Percentiles rank a stretch among this genome's conserved stretches.
Conservation (phyloP, 1,284 basidiomycete species). For the Amylostereum areolatum region DNA sequence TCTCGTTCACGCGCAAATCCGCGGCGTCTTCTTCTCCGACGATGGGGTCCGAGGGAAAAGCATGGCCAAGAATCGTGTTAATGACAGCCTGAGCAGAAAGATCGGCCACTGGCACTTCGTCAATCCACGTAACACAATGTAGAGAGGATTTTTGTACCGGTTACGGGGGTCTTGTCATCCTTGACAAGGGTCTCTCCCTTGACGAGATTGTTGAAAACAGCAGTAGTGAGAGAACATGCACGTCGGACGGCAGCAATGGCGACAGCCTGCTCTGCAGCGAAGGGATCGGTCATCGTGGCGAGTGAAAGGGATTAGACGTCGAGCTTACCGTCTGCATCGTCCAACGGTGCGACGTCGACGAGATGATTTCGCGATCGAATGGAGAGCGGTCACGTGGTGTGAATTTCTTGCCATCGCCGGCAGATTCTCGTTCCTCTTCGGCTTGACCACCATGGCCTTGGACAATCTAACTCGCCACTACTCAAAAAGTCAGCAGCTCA, state of each 20-base stretch:
- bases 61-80: constrained; percentile 66
- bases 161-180: constrained; percentile 94
- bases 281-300: constrained; percentile 28
- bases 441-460: no score
- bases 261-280: constrained; percentile 56
- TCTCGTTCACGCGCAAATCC: constrained; percentile 58
- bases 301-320: background rate
- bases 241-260: constrained; percentile 88
- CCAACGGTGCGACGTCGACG: background rate
- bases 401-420: background rate
- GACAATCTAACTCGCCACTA: no score
- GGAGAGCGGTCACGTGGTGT: background rate
- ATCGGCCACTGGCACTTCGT: constrained; percentile 68
- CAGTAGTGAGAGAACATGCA: constrained; percentile 79
- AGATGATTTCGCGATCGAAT: background rate
- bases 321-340: background rate
- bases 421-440: no score
- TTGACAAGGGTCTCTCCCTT: constrained; percentile 87
- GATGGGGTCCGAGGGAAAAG: constrained; percentile 85
- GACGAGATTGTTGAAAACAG: constrained; percentile 86
- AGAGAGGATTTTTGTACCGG: constrained; percentile 48
- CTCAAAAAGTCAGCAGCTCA: no score
- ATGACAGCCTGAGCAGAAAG: constrained; percentile 89
- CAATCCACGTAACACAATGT: constrained; percentile 1
- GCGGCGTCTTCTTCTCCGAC: constrained; percentile 95